Base-by-base conservation (phyloP, 768 basidiomycete genomes). In the Kwoniella newhampshirensis region DNA sequence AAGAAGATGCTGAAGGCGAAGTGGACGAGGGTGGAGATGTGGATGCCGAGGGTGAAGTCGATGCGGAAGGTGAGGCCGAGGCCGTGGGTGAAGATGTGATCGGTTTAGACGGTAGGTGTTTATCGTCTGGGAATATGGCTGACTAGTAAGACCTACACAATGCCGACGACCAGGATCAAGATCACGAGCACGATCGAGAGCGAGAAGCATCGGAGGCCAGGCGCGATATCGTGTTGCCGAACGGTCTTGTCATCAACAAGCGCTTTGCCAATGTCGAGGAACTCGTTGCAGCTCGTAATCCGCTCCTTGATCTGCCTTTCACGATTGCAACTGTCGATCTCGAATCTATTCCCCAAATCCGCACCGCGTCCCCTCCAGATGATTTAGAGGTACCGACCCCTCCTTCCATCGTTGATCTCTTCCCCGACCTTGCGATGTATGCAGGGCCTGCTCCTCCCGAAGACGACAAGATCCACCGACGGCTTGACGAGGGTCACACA, bases 401-500 rank as follows among this genome's bases (percentile, higher is more conserved):
- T 32, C 36, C 78, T 87, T 23, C 81, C 1, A 25, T 69, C 12
- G 63, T 82, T 1, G 81, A 83, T 28, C 83, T 97, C 39, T 96
- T 96, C 73, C 91, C 92, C 0, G 94, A 96, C 54, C 81, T 94
- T 11, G 65, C 66, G 0, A 60, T 75, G 8, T 81, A 78, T 82
- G 83, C 49, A 30, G 53, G 67, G 30, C 82, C 85, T 11, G 79
- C 84, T 44, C 82, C 59, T 62, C 80, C 65, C 39, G 43, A 44
- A 46, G 71, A 67, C 40, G 83, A 63, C 83, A 90, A 66, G 87
- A 86, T 71, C 83, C 81, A 73, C 86, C 77, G 72, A 28, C 81
- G 94, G 27, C 68, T 83, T 1, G 94, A 98, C 65, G 91, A 92
- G 49, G 82, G 77, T 6, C 68, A 85, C 7, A 84, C 84, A 0